Percentiles rank a stretch among this genome's conserved stretches.
Conservation (phyloP, 306 rosid species). For the Malus fusca region DNA sequence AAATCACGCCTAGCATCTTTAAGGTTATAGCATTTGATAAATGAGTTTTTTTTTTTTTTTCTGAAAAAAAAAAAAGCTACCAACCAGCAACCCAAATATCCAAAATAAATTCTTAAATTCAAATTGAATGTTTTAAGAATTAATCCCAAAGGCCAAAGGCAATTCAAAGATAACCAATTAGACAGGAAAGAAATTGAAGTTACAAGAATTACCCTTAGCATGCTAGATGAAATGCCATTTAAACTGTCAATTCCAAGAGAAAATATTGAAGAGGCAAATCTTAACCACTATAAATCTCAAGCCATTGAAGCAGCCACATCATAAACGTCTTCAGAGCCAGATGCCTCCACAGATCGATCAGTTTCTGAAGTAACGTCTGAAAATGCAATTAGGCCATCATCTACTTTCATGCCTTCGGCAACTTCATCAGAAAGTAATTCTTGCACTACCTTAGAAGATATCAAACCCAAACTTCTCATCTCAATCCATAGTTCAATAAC, state of each 20-base stretch:
- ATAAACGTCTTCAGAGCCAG: conserved; percentile 41
- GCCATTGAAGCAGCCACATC: conserved; percentile 38
- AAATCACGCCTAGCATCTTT: background rate
- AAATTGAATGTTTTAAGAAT: background rate
- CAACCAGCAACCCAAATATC: background rate
- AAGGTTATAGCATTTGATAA: background rate
- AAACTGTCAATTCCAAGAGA: background rate
- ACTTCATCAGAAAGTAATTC: conserved; percentile 1
- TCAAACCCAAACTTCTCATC: conserved; percentile 45
- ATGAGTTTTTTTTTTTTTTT: no score
- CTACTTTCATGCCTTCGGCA: conserved; percentile 10
- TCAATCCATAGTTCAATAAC: conserved; percentile 26
- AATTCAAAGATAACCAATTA: background rate
- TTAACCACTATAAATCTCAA: conserved; percentile 11
- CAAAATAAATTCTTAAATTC: background rate
- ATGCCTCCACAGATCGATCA: conserved; percentile 23
- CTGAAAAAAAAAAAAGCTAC: no score
- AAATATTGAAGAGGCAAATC: background rate
- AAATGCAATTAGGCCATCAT: conserved; percentile 11
- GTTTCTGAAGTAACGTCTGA: conserved; percentile 9
- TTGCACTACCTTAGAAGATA: conserved; percentile 27
- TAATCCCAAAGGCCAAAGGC: background rate
- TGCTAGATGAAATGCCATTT: background rate
- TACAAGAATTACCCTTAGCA: background rate
- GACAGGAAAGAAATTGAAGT: background rate